A percentile compares a stretch with the other conserved stretches of the same genome.
phyloP scores from a whole-genome alignment of 495 filamentous ascomycete genomes.

The Amniculicola lignicola region DNA sequence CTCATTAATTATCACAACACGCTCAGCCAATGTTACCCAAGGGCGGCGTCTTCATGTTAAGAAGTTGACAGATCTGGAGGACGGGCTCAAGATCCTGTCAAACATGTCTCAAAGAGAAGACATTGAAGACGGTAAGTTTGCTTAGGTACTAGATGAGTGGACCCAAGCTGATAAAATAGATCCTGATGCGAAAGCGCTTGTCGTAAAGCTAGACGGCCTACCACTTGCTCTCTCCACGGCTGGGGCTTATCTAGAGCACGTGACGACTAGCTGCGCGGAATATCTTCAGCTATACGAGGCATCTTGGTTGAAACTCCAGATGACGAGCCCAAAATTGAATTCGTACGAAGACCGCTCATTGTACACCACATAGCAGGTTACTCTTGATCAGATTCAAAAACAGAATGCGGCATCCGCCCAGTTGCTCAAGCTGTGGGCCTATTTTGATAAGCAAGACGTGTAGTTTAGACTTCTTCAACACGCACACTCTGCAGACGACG shows the following conservation, averaged over 20 bases:
- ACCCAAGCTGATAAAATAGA: conserved; percentile 10
- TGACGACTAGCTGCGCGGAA: conserved; percentile 21
- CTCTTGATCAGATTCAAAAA: conserved; percentile 43
- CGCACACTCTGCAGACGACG: neutral
- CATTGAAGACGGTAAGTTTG: neutral
- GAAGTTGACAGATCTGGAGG: neutral
- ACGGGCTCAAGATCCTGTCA: neutral
- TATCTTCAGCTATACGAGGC: conserved; percentile 34
- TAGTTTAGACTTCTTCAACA: conserved; percentile 48
- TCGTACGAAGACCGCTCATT: conserved; percentile 41
- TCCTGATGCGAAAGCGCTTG: conserved; percentile 16
- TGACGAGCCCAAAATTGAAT: conserved; percentile 33
- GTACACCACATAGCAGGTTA: conserved; percentile 49
- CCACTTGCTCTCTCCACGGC: conserved; percentile 33
- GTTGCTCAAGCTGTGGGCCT: conserved; percentile 48
- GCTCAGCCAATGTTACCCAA: conserved; percentile 35
- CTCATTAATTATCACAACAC: conserved; percentile 44
- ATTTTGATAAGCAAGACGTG: conserved; percentile 51
- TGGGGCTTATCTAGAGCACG: conserved; percentile 26
- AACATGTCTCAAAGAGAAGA: neutral
- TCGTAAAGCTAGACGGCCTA: conserved; percentile 27
- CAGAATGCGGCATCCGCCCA: conserved; percentile 40
- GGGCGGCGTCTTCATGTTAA: conserved; percentile 32
- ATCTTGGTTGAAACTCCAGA: conserved; percentile 37
- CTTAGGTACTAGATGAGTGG: neutral